Percentiles rank a stretch among this genome's conserved stretches.
Evolutionary conservation across 176 grass and related monocot species (phyloP).

Genomic region (Carex littledalei): DNA sequence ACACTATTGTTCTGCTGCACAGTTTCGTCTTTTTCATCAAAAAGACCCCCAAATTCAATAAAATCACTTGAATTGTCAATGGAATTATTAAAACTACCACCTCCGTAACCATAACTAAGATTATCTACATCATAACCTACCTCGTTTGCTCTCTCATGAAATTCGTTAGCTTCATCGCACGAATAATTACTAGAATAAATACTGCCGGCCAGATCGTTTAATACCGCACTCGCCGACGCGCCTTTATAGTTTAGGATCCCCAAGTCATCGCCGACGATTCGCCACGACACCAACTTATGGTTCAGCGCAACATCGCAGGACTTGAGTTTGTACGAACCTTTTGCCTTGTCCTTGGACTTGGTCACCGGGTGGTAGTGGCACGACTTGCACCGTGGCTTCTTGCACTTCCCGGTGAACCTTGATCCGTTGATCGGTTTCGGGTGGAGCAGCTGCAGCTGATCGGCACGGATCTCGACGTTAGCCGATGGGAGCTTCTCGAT

Average conservation of each 20-base stretch:
- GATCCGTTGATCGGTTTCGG: slow-evolving; percentile 45
- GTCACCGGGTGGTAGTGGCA: slow-evolving; percentile 58
- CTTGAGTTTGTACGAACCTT: slow-evolving; percentile 67
- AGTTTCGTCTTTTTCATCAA: slow-evolving; percentile 8
- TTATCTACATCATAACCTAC: slow-evolving; percentile 3
- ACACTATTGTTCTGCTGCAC: background rate
- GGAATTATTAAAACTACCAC: slow-evolving; percentile 6
- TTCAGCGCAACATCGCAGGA: slow-evolving; percentile 72
- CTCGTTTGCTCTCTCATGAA: background rate
- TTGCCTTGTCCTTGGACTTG: slow-evolving; percentile 69
- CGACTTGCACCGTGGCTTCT: slow-evolving; percentile 34
- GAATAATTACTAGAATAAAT: slow-evolving; percentile 34
- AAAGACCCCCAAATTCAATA: slow-evolving; percentile 17
- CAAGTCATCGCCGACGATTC: slow-evolving; percentile 27
- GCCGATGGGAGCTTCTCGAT: slow-evolving; percentile 13
- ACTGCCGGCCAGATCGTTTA: slow-evolving; percentile 40
- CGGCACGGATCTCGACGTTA: background rate
- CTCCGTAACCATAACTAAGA: slow-evolving; percentile 1
- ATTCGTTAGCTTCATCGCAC: slow-evolving; percentile 10
- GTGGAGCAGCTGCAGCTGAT: background rate
- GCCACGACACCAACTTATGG: slow-evolving; percentile 70
- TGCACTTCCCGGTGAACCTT: slow-evolving; percentile 48
- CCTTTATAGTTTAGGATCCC: slow-evolving; percentile 30
- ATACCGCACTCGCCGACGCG: slow-evolving; percentile 47
- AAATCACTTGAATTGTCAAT: slow-evolving; percentile 22